Conservation (phyloP, 2,329 filamentous ascomycete genomes). For the Colletotrichum ledebouriae region DNA sequence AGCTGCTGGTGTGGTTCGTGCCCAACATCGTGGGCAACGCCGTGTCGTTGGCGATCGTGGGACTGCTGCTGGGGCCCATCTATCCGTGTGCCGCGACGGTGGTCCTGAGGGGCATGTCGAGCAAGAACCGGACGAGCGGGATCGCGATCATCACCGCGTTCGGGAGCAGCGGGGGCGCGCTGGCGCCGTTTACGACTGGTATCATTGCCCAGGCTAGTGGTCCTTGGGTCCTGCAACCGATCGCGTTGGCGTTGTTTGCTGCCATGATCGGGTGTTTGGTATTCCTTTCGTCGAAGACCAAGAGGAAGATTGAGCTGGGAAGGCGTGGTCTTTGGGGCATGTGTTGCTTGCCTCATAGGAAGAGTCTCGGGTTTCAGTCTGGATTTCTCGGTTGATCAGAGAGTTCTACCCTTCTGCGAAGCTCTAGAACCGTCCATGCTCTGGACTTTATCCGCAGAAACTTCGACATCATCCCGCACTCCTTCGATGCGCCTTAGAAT, state of each 20-base stretch:
- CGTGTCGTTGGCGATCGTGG: slow-evolving; percentile 79
- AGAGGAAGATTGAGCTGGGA: slow-evolving; percentile 11
- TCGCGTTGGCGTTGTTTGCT: slow-evolving; percentile 74
- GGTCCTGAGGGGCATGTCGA: slow-evolving; percentile 72
- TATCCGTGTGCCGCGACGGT: slow-evolving; percentile 80
- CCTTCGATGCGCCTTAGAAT: no score
- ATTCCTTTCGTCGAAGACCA: slow-evolving; percentile 14
- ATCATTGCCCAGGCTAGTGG: slow-evolving; percentile 72
- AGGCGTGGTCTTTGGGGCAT: no score
- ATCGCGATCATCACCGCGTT: slow-evolving; percentile 79
- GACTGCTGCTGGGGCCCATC: slow-evolving; percentile 81
- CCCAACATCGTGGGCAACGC: slow-evolving; percentile 81
- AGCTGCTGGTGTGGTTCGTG: slow-evolving; percentile 83
- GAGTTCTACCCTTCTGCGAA: no score
- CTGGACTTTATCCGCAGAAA: no score
- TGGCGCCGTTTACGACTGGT: slow-evolving; percentile 76
- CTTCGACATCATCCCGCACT: no score
- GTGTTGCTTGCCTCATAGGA: no score
- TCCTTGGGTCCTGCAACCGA: slow-evolving; percentile 75
- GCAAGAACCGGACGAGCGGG: slow-evolving; percentile 72
- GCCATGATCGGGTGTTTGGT: slow-evolving; percentile 76
- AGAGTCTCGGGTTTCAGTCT: no score
- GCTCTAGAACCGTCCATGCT: no score
- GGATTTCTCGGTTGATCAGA: no score
- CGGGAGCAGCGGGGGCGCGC: slow-evolving; percentile 76